These are phyloP conservation scores for Mycena crocata DNA, from an alignment of 768 basidiomycete genomes.

Conservation along the genomic window DNA sequence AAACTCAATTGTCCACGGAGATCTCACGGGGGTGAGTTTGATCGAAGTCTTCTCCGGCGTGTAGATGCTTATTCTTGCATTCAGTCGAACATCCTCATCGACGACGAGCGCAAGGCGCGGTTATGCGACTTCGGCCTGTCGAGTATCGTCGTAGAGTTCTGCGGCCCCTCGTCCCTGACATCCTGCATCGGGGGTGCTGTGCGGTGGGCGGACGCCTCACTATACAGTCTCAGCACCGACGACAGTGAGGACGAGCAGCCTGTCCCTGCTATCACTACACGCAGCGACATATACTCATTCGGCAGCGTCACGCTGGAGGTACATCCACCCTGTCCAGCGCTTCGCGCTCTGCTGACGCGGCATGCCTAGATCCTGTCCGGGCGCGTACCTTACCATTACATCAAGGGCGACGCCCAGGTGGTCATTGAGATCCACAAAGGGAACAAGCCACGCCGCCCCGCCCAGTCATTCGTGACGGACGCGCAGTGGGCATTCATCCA, in stretches of 20 bases:
- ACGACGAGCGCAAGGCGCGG: conserved; percentile 53
- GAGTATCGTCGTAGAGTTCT: conserved; percentile 48
- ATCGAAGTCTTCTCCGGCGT: neutral
- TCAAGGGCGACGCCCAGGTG: conserved; percentile 52
- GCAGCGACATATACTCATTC: conserved; percentile 60
- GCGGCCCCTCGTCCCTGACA: conserved; percentile 44
- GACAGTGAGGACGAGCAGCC: conserved; percentile 44
- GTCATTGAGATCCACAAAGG: conserved; percentile 55
- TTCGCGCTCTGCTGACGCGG: neutral
- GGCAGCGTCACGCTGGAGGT: conserved; percentile 60
- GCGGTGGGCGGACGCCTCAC: conserved; percentile 59
- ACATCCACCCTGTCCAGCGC: neutral
- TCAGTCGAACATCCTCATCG: conserved; percentile 61
- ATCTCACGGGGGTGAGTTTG: conserved; percentile 52
- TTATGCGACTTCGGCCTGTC: conserved; percentile 63
- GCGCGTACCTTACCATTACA: conserved; percentile 55
- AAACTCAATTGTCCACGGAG: conserved; percentile 54
- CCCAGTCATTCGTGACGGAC: conserved; percentile 50
- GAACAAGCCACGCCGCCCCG: conserved; percentile 53
- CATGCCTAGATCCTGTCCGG: conserved; percentile 50
- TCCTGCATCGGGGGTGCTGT: conserved; percentile 57
- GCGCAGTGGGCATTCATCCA: conserved; percentile 56
- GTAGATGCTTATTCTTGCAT: conserved; percentile 13
- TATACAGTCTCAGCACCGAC: conserved; percentile 48
- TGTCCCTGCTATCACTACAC: conserved; percentile 38